Evolutionary conservation across 345 rosid species (phyloP).

Genomic region (Schrenkiella parvula): DNA sequence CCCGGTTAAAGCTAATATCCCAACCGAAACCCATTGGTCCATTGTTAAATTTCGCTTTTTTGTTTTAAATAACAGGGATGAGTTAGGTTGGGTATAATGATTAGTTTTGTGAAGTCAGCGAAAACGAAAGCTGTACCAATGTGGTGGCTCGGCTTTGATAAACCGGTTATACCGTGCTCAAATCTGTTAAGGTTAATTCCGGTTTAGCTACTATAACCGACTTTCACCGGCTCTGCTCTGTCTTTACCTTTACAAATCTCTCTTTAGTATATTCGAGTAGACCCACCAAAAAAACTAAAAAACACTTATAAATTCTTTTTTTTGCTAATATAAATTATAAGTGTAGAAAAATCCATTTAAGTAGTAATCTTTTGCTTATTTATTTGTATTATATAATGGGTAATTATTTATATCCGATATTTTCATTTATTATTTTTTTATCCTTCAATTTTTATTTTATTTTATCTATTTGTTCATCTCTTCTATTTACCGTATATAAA

Average conservation of each 20-base stretch:
- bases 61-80: constrained; percentile 21
- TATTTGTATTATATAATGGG: neutral
- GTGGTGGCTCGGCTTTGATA: constrained; percentile 41
- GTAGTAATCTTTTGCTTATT: neutral
- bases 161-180: neutral
- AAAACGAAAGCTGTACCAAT: constrained; percentile 37
- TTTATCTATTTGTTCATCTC: too few relatives aligned
- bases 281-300: too few relatives aligned
- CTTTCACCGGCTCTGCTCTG: neutral
- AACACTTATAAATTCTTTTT: too few relatives aligned
- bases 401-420: neutral
- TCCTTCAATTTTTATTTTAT: neutral
- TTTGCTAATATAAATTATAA: neutral
- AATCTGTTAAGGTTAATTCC: neutral
- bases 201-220: constrained; percentile 10
- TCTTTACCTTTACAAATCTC: neutral
- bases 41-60: neutral
- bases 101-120: constrained; percentile 50
- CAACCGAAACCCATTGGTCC: constrained; percentile 27
- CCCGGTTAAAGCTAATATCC: constrained; percentile 31
- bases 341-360: neutral
- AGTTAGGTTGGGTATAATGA: constrained; percentile 49
- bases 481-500: too few relatives aligned
- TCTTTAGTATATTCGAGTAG: constrained; percentile 10
- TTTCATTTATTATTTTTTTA: neutral